These are phyloP conservation scores for Fusarium aywerte DNA, from an alignment of 2,329 filamentous ascomycete species.

Conservation along the genomic window DNA sequence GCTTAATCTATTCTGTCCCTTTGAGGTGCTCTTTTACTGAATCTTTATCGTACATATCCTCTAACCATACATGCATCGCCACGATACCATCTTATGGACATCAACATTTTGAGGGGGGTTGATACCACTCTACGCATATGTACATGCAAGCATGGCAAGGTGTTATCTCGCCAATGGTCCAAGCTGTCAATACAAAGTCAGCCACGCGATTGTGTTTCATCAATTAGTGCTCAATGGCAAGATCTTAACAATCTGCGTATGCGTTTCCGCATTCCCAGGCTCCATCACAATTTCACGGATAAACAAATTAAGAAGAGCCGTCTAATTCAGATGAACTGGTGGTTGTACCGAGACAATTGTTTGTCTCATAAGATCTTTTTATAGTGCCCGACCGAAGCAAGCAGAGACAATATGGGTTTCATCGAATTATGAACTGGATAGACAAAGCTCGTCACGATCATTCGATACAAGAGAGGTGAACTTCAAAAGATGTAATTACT, in stretches of 20 bases:
- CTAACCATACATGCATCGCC: conserved; percentile 32
- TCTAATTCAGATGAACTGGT: not conserved
- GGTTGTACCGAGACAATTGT: not conserved
- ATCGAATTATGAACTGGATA: not conserved
- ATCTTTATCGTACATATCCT: not conserved
- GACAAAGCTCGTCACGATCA: not conserved
- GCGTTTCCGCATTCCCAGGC: not conserved
- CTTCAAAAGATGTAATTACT: conserved; percentile 38
- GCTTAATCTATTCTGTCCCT: not conserved
- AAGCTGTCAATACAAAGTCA: not conserved
- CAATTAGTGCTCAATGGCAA: not conserved
- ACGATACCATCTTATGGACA: conserved; percentile 21
- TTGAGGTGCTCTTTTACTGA: not conserved
- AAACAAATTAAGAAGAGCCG: not conserved
- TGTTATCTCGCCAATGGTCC: conserved; percentile 18
- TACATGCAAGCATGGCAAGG: conserved; percentile 10
- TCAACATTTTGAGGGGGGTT: conserved; percentile 6
- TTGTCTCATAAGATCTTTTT: conserved; percentile 1
- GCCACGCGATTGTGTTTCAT: not conserved
- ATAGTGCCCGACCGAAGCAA: not conserved
- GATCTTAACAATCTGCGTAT: not conserved
- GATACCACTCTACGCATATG: conserved; percentile 10
- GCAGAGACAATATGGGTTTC: conserved; percentile 11
- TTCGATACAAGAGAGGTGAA: conserved; percentile 7
- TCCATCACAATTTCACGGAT: not conserved